Evolutionary conservation across 345 rosid genomes (phyloP), one percentile per base, ranked within the genome.

Genomic region (Populus davidiana): DNA sequence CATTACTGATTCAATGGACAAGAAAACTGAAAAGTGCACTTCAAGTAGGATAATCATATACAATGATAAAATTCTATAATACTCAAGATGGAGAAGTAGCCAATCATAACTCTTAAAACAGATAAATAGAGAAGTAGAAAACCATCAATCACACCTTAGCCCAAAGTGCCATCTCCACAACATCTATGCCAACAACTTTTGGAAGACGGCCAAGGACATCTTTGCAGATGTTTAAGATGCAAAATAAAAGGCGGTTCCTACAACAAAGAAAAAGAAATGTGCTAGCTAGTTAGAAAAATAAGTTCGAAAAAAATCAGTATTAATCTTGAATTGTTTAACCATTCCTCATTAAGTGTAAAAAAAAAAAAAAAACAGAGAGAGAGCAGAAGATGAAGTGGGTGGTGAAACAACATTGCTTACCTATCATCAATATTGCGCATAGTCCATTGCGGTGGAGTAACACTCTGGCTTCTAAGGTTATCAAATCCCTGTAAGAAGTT

Each of bases 361-460:
- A 27, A 27, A 25, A 25, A 25, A 25, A 27, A 27, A 27, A 27
- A 27, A 27, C 27, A 27, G 27, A 27, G 27, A 27, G 27, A 27
- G 20, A 63, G 4, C 44, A 41, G 10, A 41, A 14, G 8, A 81
- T 41, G 73, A 75, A 68, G 44, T 20, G 14, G 38, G 44, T 43
- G 11, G 14, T 43, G 47, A 11, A 43, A 47, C 21, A 29, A 71
- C 29, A 50, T 16, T 27, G 29, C 43, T 44, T 81, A 96, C 99
- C 99, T 91, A 84, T 96, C 99, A 85, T 96, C 97, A 75, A 87
- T 84, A 69, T 92, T 96, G 77, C 98, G 98, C 99, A 96, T 94
- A 68, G 97, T 96, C 99, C 99, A 96, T 72, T 96, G 99, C 39
- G 98, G 93, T 41, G 97, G 98, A 82, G 97, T 88, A 80, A 96